Evolutionary conservation across 805 yeast species (phyloP), one percentile per base, ranked within the genome.

Genomic region (Ogataea zsoltii): DNA sequence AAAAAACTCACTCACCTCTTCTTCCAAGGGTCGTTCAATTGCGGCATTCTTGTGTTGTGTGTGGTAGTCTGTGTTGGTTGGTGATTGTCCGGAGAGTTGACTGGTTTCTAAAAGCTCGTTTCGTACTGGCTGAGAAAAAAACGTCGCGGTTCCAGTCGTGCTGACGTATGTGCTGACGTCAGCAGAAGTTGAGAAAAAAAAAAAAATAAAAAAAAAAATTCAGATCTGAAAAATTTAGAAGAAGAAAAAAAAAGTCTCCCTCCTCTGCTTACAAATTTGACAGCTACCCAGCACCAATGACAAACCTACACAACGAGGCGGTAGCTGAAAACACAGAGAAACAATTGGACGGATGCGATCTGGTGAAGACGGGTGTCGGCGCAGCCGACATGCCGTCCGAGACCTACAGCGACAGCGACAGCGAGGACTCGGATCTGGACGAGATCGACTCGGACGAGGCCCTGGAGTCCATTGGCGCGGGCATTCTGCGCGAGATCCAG

Each of bases 401-500:
- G 4, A 5, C 11, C 5, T 34, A 38, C 2, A 23, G 30, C 28
- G 19, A 35, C 35, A 39, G 33, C 17, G 50, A 39, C 7, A 38
- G 23, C 19, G 42, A 42, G 25, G 23, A 16, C 19, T 47, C 46
- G 19, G 34, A 40, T 16, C 33, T n/a, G 9, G 44, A 41, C 16
- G 33, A 29, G 16, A 40, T 36, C 28, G 41, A 33, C 15, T 38
- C 33, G 10, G 44, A 51, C 30, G 37, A 35, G n/a, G 19, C 35
- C 3, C 33, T 47, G 11, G 39, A 74, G 10, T 54, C 69, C 19
- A 63, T 44, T 12, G 46, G 46, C 10, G 42, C 35, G 19, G 16
- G 73, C n/a, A 80, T 84, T 35, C 57, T 74, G 35, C 68, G 67
- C 25, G 94, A 87, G 54, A 77, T 86, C 38, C 73, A 71, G 35